A percentile compares a stretch with the other conserved stretches of the same genome.
Conservation (phyloP, 345 rosid species). For the Hypericum perforatum region DNA sequence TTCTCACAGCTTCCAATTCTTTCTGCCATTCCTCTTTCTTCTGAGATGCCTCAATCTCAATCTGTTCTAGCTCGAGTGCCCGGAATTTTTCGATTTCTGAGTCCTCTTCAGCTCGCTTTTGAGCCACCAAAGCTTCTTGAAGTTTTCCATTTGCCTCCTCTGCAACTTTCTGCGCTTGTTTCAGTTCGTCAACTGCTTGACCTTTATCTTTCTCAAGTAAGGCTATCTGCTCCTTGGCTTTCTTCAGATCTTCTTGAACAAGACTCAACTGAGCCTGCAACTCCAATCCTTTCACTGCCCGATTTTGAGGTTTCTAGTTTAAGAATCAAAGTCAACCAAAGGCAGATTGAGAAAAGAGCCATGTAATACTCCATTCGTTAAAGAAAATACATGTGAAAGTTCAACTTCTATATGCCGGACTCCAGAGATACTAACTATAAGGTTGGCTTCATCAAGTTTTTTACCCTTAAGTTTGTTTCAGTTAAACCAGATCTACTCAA, state of each 20-base stretch:
- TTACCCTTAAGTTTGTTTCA: no score
- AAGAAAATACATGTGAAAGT: no score
- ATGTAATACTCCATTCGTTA: neutral
- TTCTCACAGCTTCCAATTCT: conserved; percentile 65
- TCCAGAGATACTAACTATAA: no score
- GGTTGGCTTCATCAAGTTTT: no score
- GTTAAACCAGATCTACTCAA: no score
- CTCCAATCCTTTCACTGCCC: conserved; percentile 51
- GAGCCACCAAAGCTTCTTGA: conserved; percentile 75
- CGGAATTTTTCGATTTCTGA: conserved; percentile 87
- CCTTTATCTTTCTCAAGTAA: conserved; percentile 70
- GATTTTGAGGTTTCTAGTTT: conserved; percentile 45
- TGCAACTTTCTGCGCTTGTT: conserved; percentile 53
- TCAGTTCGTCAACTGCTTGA: conserved; percentile 58
- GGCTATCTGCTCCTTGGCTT: conserved; percentile 59
- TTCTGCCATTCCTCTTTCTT: conserved; percentile 72
- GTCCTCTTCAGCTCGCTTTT: conserved; percentile 66
- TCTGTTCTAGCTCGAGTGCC: conserved; percentile 82
- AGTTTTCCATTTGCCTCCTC: conserved; percentile 70
- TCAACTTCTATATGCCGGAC: no score
- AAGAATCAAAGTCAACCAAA: conserved; percentile 19
- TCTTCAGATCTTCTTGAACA: conserved; percentile 82
- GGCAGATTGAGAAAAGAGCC: conserved; percentile 11
- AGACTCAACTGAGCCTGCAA: conserved; percentile 50
- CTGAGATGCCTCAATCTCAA: conserved; percentile 76